Conservation (phyloP, 371 early-diverging fungal genomes). For the Capniomyces stellatus region DNA sequence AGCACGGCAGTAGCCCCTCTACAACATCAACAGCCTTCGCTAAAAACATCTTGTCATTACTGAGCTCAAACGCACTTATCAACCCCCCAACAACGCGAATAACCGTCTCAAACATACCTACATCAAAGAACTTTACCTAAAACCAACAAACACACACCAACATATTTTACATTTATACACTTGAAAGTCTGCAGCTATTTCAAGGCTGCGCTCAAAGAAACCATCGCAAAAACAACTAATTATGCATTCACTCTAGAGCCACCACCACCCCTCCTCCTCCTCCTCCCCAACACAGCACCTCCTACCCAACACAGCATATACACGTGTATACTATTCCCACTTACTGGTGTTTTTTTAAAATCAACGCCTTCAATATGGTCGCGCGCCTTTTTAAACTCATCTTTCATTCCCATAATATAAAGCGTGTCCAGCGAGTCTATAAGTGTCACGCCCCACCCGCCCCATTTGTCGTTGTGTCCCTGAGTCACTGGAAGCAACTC, state of each 20-base stretch:
- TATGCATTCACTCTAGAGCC: too few species aligned
- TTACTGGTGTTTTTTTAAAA: too few species aligned
- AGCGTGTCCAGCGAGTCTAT: constrained; percentile 75
- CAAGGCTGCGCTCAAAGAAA: too few species aligned
- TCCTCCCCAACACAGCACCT: too few species aligned
- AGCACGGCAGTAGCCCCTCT: constrained; percentile 57
- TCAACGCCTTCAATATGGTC: constrained; percentile 34
- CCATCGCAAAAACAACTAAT: too few species aligned
- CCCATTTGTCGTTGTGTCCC: constrained; percentile 18
- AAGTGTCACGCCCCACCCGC: constrained; percentile 56
- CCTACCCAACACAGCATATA: too few species aligned
- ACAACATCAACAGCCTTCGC: constrained; percentile 60
- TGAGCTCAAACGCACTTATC: constrained; percentile 53
- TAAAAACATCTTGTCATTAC: constrained; percentile 42
- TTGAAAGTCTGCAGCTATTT: neutral
- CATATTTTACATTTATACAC: too few species aligned
- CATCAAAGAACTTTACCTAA: neutral
- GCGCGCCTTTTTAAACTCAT: constrained; percentile 49
- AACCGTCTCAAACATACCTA: constrained; percentile 80
- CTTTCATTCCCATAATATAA: constrained; percentile 52
- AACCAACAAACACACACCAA: too few species aligned
- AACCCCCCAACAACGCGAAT: constrained; percentile 85
- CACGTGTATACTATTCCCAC: too few species aligned
- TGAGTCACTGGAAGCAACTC: constrained; percentile 15
- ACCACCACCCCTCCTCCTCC: too few species aligned